Base-by-base conservation (phyloP, 1,284 basidiomycete genomes). In the Porodaedalea pini region DNA sequence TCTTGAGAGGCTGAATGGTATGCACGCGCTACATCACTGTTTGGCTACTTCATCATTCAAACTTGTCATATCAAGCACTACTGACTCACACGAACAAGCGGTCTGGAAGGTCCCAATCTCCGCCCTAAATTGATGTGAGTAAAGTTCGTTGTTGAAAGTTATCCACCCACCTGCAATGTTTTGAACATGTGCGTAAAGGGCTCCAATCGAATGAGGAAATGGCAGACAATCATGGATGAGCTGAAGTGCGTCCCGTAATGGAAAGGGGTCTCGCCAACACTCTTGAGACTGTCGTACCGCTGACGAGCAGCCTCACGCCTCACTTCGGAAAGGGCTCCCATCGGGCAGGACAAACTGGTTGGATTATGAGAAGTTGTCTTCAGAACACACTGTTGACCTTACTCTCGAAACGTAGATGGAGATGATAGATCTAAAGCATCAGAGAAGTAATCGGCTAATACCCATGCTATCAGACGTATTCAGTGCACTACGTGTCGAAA, bases 71-170 rank as follows among this genome's bases (percentile, higher is more conserved):
- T 51, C 15, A 19, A 41, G 11, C 19, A n/a, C 4, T 41, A 3
- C 4, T 21, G 19, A 68, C 74, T 23, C 63, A 92, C 78, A 81
- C 86, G 71, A 98, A 98, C 11, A 97, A 73, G 23, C 95, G 80
- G 73, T 98, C 94, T 0, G 95, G 93, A n/a, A 97, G 73, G 74
- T 98, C 95, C 83, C 94, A 98, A 65, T 90, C 89, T n/a, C 94
- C 93, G 21, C 92, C 92, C 77, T 87, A 64, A 45, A 23, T 39
- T 59, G 43, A 39, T 23, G 40, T 45, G 21, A 31, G 27, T 25
- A n/a, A 40, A 53, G 41, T 53, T 50, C 19, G 25, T 7, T 32
- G 13, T n/a, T 19, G 13, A 45, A 27, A 43, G 19, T 2, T 3
- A 41, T 4, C 69, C n/a, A 62, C 71, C 59, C 59, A 81, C 81